A percentile compares a stretch with the other conserved stretches of the same genome.
These are phyloP conservation scores for Boletus holoroseus DNA, from an alignment of 1,284 basidiomycete genomes.

Conservation along the genomic window DNA sequence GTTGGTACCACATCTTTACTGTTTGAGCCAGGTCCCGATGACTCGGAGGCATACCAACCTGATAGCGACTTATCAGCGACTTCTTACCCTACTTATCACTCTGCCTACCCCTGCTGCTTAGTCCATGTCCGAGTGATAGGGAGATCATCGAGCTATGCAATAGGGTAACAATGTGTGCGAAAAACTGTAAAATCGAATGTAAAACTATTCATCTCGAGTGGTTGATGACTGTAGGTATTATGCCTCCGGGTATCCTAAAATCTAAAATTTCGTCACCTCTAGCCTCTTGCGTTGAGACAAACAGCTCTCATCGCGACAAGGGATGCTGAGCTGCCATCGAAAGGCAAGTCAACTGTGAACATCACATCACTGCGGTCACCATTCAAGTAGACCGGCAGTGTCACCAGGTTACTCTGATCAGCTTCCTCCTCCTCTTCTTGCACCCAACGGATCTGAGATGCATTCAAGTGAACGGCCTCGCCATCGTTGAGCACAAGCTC, in stretches of 20 bases:
- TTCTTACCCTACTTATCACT: too few species aligned
- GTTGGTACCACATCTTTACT: too few species aligned
- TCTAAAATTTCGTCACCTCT: slow-evolving; percentile 15
- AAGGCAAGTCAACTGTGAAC: slow-evolving; percentile 79
- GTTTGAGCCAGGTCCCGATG: too few species aligned
- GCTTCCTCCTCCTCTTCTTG: slow-evolving; percentile 48
- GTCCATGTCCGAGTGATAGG: too few species aligned
- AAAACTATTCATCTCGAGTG: too few species aligned
- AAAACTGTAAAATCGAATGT: too few species aligned
- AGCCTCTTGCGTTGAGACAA: slow-evolving; percentile 72
- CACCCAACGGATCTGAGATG: slow-evolving; percentile 85
- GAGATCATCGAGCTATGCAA: too few species aligned
- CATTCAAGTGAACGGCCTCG: slow-evolving; percentile 65
- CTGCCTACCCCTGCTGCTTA: too few species aligned
- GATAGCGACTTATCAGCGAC: too few species aligned
- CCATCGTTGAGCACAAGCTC: slow-evolving; percentile 78
- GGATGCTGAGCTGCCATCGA: slow-evolving; percentile 58
- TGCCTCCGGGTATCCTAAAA: slow-evolving; percentile 18
- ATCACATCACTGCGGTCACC: slow-evolving; percentile 83
- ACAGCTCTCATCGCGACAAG: slow-evolving; percentile 76
- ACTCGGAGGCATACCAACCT: too few species aligned
- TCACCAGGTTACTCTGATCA: slow-evolving; percentile 47
- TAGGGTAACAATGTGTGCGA: too few species aligned
- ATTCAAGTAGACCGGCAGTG: slow-evolving; percentile 90
- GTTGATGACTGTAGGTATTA: slow-evolving; percentile 19